Conservation (phyloP, 1,284 basidiomycete species). For the Sanghuangporus weigelae region DNA sequence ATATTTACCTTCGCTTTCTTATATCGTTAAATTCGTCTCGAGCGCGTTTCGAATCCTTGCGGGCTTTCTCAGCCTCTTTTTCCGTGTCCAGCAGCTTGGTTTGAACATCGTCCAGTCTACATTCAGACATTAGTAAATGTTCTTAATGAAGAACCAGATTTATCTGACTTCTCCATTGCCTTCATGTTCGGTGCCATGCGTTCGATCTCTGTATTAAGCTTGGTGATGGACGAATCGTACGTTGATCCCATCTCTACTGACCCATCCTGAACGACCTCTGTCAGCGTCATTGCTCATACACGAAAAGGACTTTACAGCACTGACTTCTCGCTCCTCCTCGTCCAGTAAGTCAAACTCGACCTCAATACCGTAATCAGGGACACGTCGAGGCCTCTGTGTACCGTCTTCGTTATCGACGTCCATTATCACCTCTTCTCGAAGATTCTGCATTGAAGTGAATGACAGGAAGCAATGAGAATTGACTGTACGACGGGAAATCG, state of each 20-base stretch:
- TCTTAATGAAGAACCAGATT: neutral
- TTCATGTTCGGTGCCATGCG: slow-evolving; percentile 96
- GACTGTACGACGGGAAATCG: neutral
- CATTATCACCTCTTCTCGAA: slow-evolving; percentile 83
- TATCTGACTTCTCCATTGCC: slow-evolving; percentile 75
- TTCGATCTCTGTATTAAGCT: slow-evolving; percentile 81
- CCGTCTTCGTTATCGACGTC: slow-evolving; percentile 82
- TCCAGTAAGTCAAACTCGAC: slow-evolving; percentile 81
- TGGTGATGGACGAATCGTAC: slow-evolving; percentile 73
- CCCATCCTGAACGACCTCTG: slow-evolving; percentile 45
- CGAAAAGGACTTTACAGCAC: slow-evolving; percentile 14
- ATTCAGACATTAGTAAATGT: neutral
- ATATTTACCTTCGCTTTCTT: slow-evolving; percentile 69
- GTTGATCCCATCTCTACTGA: slow-evolving; percentile 64
- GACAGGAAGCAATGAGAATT: neutral
- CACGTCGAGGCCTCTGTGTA: slow-evolving; percentile 66
- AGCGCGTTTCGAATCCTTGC: slow-evolving; percentile 82
- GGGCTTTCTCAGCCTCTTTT: slow-evolving; percentile 70
- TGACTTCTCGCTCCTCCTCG: slow-evolving; percentile 78
- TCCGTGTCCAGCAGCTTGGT: slow-evolving; percentile 68
- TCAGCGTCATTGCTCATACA: neutral
- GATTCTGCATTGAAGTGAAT: slow-evolving; percentile 43
- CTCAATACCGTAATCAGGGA: slow-evolving; percentile 85
- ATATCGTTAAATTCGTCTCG: slow-evolving; percentile 89
- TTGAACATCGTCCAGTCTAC: slow-evolving; percentile 90